A percentile compares a stretch with the other conserved stretches of the same genome.
Conservation (phyloP, 768 basidiomycete species). For the Collybiopsis luxurians region DNA sequence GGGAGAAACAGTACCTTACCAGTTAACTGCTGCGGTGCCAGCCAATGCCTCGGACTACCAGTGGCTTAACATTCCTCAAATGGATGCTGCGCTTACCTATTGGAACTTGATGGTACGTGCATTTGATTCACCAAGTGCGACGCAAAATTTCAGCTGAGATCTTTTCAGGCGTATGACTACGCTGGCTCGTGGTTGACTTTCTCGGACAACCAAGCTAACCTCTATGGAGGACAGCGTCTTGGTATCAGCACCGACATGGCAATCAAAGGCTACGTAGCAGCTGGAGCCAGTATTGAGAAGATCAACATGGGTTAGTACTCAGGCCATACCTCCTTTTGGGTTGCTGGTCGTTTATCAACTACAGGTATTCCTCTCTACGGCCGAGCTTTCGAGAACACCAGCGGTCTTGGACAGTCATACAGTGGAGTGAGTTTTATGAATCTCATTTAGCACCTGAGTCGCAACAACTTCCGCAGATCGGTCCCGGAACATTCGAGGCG, state of each 20-base stretch:
- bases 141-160: not conserved
- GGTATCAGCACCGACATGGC: conserved; percentile 68
- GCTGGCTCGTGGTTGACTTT: conserved; percentile 74
- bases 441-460: too few species aligned
- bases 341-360: not conserved
- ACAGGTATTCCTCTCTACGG: conserved; percentile 79
- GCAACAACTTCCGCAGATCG: conserved; percentile 47
- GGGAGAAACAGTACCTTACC: conserved; percentile 59
- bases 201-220: conserved; percentile 55
- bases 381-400: conserved; percentile 70
- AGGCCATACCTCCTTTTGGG: not conserved
- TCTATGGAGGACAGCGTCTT: conserved; percentile 64
- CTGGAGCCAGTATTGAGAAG: conserved; percentile 64
- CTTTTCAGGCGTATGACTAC: conserved; percentile 65
- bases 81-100: conserved; percentile 65
- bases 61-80: conserved; percentile 55
- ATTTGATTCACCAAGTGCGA: not conserved
- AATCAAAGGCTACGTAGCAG: conserved; percentile 53
- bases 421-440: conserved; percentile 45
- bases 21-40: conserved; percentile 60
- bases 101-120: conserved; percentile 79
- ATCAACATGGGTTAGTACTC: conserved; percentile 54
- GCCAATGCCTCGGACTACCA: conserved; percentile 61
- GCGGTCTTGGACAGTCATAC: conserved; percentile 65
- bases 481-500: conserved; percentile 67